These are phyloP conservation scores for Lactarius quietus DNA, from an alignment of 768 basidiomycete genomes.

Conservation along the genomic window DNA sequence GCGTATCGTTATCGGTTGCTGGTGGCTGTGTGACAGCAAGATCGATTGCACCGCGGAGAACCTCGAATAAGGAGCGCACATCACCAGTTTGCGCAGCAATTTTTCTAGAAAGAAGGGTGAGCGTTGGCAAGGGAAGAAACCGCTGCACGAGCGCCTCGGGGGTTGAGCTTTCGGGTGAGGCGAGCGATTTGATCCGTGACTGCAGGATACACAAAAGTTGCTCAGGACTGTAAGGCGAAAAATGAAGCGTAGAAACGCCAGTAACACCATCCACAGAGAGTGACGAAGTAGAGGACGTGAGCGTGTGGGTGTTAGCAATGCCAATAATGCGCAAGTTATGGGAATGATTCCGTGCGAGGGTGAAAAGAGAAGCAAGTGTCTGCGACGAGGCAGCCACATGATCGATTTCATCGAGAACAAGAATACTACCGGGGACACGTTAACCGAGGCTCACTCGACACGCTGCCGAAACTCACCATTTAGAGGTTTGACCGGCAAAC, in stretches of 20 bases:
- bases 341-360: slow-evolving; percentile 53
- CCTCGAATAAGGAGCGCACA: slow-evolving; percentile 75
- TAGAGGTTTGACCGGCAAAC: slow-evolving; percentile 42
- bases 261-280: slow-evolving; percentile 33
- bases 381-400: slow-evolving; percentile 65
- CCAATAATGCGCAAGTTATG: slow-evolving; percentile 66
- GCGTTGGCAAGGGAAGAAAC: slow-evolving; percentile 59
- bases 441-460: slow-evolving; percentile 23
- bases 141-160: slow-evolving; percentile 36
- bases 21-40: slow-evolving; percentile 38
- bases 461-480: slow-evolving; percentile 45
- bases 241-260: slow-evolving; percentile 64
- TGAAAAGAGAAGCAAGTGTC: slow-evolving; percentile 60
- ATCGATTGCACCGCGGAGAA: slow-evolving; percentile 77
- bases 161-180: slow-evolving; percentile 29
- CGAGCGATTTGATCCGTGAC: slow-evolving; percentile 55
- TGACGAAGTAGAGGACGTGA: slow-evolving; percentile 51
- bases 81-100: slow-evolving; percentile 81
- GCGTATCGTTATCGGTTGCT: slow-evolving; percentile 30
- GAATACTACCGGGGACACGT: slow-evolving; percentile 44
- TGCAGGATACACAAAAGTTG: slow-evolving; percentile 70
- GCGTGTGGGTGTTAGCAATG: slow-evolving; percentile 87
- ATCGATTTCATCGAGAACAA: slow-evolving; percentile 86
- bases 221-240: slow-evolving; percentile 70
- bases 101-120: slow-evolving; percentile 74